Evolutionary conservation across 1,139 yeast species (phyloP).

Genomic region (Scheffersomyces parashehatae): DNA sequence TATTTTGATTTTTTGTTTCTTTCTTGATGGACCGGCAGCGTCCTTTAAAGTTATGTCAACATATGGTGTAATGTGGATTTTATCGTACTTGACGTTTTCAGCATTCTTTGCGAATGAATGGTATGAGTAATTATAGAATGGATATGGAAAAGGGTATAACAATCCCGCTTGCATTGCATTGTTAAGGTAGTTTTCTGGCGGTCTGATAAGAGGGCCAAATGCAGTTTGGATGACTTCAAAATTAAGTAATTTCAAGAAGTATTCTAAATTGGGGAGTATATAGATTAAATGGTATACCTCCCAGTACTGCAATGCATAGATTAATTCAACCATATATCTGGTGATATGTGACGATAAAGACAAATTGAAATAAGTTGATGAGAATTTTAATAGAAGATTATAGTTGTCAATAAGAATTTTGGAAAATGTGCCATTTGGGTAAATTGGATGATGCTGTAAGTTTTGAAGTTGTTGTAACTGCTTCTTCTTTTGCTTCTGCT

Average conservation of each 20-base stretch:
- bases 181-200: constrained; percentile 41
- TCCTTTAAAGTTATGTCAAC: constrained; percentile 33
- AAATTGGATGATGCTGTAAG: constrained; percentile 10
- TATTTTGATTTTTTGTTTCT: constrained; percentile 2
- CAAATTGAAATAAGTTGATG: constrained; percentile 38
- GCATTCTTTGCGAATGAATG: constrained; percentile 37
- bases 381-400: constrained; percentile 27
- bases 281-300: constrained; percentile 45
- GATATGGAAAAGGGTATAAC: constrained; percentile 49
- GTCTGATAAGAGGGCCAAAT: constrained; percentile 42
- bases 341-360: constrained; percentile 41
- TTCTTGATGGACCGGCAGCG: constrained; percentile 1
- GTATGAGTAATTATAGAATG: constrained; percentile 48
- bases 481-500: not conserved
- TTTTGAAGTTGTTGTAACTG: not conserved
- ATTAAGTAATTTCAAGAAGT: constrained; percentile 34
- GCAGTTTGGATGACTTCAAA: constrained; percentile 41
- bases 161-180: constrained; percentile 43
- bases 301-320: constrained; percentile 46
- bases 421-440: constrained; percentile 42
- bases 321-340: constrained; percentile 38
- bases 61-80: constrained; percentile 35
- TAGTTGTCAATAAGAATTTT: constrained; percentile 43
- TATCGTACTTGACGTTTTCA: constrained; percentile 27
- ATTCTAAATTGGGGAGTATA: constrained; percentile 33